These are phyloP conservation scores for Setaria italica DNA, from an alignment of 202 grass and related monocot species.

Conservation along the genomic window DNA sequence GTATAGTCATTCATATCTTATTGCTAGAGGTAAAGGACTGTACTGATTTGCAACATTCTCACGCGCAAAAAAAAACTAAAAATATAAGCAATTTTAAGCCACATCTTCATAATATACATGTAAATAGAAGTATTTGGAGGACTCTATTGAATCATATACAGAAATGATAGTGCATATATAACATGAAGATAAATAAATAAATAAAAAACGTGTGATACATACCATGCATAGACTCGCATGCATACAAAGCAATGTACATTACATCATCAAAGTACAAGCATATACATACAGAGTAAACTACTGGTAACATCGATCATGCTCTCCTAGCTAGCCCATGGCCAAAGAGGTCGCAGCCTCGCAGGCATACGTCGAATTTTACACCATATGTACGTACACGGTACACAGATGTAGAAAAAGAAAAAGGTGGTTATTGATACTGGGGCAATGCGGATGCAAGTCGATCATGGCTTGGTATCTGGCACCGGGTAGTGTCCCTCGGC, in stretches of 20 bases:
- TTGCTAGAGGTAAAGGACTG: neutral
- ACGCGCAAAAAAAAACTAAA: neutral
- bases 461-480: conserved; percentile 55
- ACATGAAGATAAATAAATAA: neutral
- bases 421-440: neutral
- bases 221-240: neutral
- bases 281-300: no score
- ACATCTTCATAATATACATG: neutral
- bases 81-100: neutral
- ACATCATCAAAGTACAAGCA: neutral
- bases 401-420: neutral
- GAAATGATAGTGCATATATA: neutral
- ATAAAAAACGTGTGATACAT: neutral
- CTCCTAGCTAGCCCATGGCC: neutral
- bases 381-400: neutral
- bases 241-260: neutral
- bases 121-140: neutral
- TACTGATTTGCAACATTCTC: neutral
- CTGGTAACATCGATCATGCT: neutral
- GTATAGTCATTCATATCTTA: neutral
- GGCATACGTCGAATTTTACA: neutral
- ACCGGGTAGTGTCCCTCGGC: conserved; percentile 30
- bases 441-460: neutral
- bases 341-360: neutral
- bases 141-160: neutral